Conservation (phyloP, 306 rosid genomes). For the Fagus sylvatica region DNA sequence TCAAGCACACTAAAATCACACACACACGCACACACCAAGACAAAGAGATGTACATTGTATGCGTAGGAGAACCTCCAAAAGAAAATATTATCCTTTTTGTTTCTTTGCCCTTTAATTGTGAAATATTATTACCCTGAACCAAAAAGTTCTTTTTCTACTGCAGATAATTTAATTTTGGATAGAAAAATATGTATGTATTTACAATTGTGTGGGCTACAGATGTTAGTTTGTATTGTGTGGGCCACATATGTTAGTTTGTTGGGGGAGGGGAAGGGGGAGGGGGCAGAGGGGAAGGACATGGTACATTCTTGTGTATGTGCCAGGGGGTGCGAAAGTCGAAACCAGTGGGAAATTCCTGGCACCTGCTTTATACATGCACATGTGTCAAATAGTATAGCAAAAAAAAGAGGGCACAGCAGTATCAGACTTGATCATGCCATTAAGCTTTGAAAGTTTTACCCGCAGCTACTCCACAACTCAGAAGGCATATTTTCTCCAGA, state of each 20-base stretch:
- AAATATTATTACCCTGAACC: neutral
- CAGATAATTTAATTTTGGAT: neutral
- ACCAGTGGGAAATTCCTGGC: neutral
- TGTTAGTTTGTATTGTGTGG: no score
- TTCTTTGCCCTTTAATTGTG: neutral
- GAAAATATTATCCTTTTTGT: neutral
- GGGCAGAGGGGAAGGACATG: no score
- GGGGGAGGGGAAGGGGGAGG: neutral
- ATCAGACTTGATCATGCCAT: neutral
- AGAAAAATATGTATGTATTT: neutral
- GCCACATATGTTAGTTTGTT: neutral
- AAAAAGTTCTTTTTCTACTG: neutral
- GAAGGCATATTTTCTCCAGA: constrained; percentile 83
- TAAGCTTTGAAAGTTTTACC: constrained; percentile 46
- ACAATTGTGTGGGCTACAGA: no score
- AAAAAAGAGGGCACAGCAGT: neutral
- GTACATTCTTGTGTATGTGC: no score
- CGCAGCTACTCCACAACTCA: constrained; percentile 95
- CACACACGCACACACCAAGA: neutral
- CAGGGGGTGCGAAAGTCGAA: neutral
- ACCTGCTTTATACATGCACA: neutral
- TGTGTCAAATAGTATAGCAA: neutral
- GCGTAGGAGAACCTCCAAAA: neutral
- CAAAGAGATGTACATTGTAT: neutral
- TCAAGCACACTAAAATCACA: constrained; percentile 4